These are phyloP conservation scores for Colletotrichum sp. DNA, from an alignment of 2,329 filamentous ascomycete genomes.

Conservation along the genomic window DNA sequence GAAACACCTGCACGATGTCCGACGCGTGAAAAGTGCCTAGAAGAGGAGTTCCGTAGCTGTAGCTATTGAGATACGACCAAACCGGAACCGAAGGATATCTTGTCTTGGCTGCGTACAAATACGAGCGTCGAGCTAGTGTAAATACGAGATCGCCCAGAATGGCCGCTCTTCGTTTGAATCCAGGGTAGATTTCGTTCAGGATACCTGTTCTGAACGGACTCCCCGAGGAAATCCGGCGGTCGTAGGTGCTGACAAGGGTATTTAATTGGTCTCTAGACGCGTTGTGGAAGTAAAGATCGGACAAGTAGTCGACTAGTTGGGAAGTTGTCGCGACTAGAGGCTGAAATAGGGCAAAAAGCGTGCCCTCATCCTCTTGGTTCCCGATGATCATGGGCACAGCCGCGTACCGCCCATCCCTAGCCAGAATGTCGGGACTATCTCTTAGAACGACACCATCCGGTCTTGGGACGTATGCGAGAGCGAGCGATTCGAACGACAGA, in stretches of 20 bases:
- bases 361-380: conserved; percentile 82
- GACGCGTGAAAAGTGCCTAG: conserved; percentile 78
- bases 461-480: conserved; percentile 76
- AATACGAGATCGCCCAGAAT: conserved; percentile 79
- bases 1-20: conserved; percentile 74
- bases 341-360: conserved; percentile 74
- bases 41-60: conserved; percentile 73
- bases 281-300: conserved; percentile 61
- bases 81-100: conserved; percentile 62
- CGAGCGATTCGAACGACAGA: conserved; percentile 70
- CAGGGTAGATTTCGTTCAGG: conserved; percentile 75
- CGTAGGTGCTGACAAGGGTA: conserved; percentile 67
- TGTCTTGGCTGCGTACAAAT: conserved; percentile 54
- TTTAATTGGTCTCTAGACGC: conserved; percentile 57
- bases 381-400: conserved; percentile 64
- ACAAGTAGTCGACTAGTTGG: conserved; percentile 67
- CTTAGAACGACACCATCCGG: conserved; percentile 71
- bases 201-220: conserved; percentile 74
- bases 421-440: conserved; percentile 66
- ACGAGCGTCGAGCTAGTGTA: conserved; percentile 71
- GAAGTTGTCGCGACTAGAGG: conserved; percentile 67
- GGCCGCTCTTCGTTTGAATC: conserved; percentile 79
- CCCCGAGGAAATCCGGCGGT: conserved; percentile 59
- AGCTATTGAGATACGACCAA: conserved; percentile 79
- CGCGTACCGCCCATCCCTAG: conserved; percentile 52